Base-by-base conservation (phyloP, 2,329 filamentous ascomycete species). In the Arthrinium phaeospermum region DNA sequence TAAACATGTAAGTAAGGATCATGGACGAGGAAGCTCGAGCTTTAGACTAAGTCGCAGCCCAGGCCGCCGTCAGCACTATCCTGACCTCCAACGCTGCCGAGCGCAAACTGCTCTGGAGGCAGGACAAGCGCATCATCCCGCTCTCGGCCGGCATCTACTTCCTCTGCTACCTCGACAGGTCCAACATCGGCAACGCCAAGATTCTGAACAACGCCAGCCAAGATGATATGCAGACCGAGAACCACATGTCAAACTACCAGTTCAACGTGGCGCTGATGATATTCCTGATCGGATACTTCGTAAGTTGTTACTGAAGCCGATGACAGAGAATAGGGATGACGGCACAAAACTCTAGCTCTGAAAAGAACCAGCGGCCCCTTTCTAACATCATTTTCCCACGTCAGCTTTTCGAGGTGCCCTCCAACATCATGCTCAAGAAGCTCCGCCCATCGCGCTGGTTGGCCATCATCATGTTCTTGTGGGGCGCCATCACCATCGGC, bases 401-500 rank as follows among this genome's bases (percentile, higher is more conserved):
- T 41, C 13, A 45, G 75, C 64, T 87, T 61, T 92, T 92, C 79
- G 91, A 93, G 78, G 87, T 92, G 7, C 91, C 91, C 0, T 91
- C 88, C 71, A 93, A 92, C 77, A 85, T 91, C 49, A 82, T 92
- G n/a, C 84, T 92, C 71, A 92, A 92, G 81, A 90, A 89, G 78
- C 82, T 91, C 72, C 86, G 86, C 7, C 90, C 91, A 0, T 89
- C 88, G 34, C 84, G 89, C 71, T 93, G 91, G 87, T 80, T 94
- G 67, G 87, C 91, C 0, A 88, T 92, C 75, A 90, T 94, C 75
- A 91, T 93, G 80, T 84, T 90, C 41, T 82, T 86, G 24, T 94
- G 92, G 91, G 91, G 91, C 8, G 86, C 89, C 70, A 86, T 93
- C 71, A 92, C 92, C 34, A 91, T 92, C 13, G 86, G 90, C 70